Base-by-base conservation (phyloP, 2,329 filamentous ascomycete species). In the Beauveria varroae region DNA sequence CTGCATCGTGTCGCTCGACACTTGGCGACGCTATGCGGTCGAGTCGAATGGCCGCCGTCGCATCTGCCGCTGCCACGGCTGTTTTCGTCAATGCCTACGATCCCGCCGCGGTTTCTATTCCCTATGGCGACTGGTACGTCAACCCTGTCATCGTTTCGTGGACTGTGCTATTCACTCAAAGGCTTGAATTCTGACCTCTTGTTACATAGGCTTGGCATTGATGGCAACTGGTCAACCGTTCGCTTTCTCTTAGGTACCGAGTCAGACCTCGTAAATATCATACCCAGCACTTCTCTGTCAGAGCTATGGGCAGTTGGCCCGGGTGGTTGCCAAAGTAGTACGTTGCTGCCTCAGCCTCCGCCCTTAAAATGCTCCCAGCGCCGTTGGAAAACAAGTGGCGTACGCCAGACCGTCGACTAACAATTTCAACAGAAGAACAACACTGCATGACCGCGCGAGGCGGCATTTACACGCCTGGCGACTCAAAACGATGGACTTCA, bases 171-270 rank as follows among this genome's bases (percentile, higher is more conserved):
- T 37, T 16, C 5, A 16, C 34, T 16, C 5, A 5, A 37, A 5
- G 14, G 28, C 22, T 24, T 24, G 34, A 22, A 41, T 62, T 22
- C 41, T 55, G 44, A 60, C 57, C 20, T 6, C 18, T 37, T 51
- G 20, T 16, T 28, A n/a, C 53, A 37, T 60, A 86, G 83, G 84
- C 79, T 83, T 64, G 86, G 86, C 53, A 79, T 82, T 65, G 87
- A 90, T 69, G 88, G 88, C 10, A 80, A 80, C 64, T 93, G 89
- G 89, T 91, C 88, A 18, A 84, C 87, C 7, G 84, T 90, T 65
- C 78, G 77, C 14, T 77, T 92, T 52, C 63, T 66, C 6, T 63
- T 81, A 76, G 67, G 78, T 82, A 72, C 75, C 22, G 66, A 72
- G 10, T 67, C 67, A 7, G 69, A 75, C 58, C 34, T 65, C 10